phyloP scores from a whole-genome alignment of 495 filamentous ascomycete genomes.

The Halenospora varia region DNA sequence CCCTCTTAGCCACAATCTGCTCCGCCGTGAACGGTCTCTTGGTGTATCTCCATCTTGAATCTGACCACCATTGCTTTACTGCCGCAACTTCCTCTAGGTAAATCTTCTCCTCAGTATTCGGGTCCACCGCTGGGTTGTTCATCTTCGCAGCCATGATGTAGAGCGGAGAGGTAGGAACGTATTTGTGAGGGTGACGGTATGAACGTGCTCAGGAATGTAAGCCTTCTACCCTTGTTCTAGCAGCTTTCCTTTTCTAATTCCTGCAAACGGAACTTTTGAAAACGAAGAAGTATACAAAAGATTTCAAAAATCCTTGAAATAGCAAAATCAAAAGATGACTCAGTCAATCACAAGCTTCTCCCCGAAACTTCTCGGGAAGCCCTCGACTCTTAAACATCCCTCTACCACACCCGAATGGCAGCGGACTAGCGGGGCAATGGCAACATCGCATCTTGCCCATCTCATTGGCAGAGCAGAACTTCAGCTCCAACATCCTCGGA shows the following conservation, averaged over 20 bases:
- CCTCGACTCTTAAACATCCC: no score
- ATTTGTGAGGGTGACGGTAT: neutral
- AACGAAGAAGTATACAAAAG: neutral
- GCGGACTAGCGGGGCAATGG: conserved; percentile 19
- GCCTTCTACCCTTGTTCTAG: neutral
- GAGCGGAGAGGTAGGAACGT: conserved; percentile 14
- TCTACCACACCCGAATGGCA: neutral
- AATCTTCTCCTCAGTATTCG: conserved; percentile 72
- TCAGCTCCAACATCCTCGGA: neutral
- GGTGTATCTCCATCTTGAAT: conserved; percentile 88
- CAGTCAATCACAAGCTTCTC: conserved; percentile 13
- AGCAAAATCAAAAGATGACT: neutral
- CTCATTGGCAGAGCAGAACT: no score
- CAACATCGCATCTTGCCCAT: neutral
- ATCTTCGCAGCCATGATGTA: conserved; percentile 49
- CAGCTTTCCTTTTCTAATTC: neutral
- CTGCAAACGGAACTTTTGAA: neutral
- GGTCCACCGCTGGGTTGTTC: conserved; percentile 45
- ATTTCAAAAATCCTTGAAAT: neutral
- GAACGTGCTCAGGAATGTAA: neutral
- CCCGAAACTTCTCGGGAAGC: neutral
- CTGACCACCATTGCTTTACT: conserved; percentile 92
- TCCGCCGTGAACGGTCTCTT: conserved; percentile 92
- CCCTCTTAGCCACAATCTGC: conserved; percentile 93
- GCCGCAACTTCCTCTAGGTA: conserved; percentile 78